These are phyloP conservation scores for Cicer pinnatifidum DNA, from an alignment of 306 rosid species.

Conservation along the genomic window DNA sequence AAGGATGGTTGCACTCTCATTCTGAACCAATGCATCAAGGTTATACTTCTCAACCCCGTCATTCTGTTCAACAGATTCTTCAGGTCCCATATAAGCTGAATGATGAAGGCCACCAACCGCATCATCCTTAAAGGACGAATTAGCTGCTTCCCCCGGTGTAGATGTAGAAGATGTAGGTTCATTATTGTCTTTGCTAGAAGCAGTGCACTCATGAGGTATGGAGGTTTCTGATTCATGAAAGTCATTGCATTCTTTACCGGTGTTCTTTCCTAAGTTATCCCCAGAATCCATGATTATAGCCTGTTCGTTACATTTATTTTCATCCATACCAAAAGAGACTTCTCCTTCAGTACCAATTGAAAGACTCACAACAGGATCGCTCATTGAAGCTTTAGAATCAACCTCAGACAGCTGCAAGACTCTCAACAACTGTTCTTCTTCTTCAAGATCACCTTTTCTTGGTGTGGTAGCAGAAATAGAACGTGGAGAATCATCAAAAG, in stretches of 20 bases:
- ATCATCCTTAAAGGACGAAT: conserved; percentile 49
- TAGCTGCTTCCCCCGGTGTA: conserved; percentile 46
- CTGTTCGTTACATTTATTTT: conserved; percentile 37
- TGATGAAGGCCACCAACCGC: conserved; percentile 46
- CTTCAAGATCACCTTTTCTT: conserved; percentile 91
- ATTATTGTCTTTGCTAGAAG: conserved; percentile 48
- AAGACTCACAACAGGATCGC: conserved; percentile 50
- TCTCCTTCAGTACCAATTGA: conserved; percentile 42
- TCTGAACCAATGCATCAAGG: conserved; percentile 47
- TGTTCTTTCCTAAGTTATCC: conserved; percentile 53
- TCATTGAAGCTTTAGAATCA: conserved; percentile 47
- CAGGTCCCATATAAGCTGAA: conserved; percentile 47
- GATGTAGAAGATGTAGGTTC: conserved; percentile 49
- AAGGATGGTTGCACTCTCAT: conserved; percentile 51
- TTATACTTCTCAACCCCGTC: conserved; percentile 51
- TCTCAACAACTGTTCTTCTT: conserved; percentile 79
- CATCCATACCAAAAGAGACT: conserved; percentile 49
- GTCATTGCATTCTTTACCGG: conserved; percentile 47
- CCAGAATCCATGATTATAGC: conserved; percentile 50
- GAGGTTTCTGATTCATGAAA: conserved; percentile 51
- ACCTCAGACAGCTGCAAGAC: conserved; percentile 71
- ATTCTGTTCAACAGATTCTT: conserved; percentile 48
- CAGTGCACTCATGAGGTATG: conserved; percentile 49
- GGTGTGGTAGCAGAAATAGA: conserved; percentile 55
- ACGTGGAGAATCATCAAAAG: conserved; percentile 78